These are phyloP conservation scores for Heliocybe sulcata DNA, from an alignment of 1,284 basidiomycete species.

Conservation along the genomic window DNA sequence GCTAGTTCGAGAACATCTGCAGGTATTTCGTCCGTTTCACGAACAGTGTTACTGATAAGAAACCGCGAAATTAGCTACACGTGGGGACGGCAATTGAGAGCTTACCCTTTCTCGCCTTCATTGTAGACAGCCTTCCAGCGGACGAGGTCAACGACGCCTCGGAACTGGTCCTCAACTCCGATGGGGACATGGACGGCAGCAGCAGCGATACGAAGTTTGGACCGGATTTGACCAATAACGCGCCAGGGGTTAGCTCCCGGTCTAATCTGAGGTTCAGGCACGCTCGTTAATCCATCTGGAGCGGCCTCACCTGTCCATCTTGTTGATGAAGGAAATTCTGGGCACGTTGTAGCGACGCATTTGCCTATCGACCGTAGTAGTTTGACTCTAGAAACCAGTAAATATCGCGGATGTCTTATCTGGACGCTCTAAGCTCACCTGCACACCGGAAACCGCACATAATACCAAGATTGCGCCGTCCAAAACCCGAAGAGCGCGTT, in stretches of 20 bases:
- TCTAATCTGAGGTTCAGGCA: conserved; percentile 28
- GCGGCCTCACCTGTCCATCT: conserved; percentile 83
- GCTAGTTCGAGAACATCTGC: conserved; percentile 67
- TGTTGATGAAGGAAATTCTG: conserved; percentile 96
- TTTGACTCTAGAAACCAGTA: conserved; percentile 68
- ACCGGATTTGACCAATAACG: conserved; percentile 88
- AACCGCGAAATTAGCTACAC: not conserved
- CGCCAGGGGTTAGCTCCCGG: conserved; percentile 97
- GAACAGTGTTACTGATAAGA: conserved; percentile 58
- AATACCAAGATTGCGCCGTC: conserved; percentile 97
- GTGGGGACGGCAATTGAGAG: conserved; percentile 7
- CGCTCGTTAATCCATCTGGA: conserved; percentile 5
- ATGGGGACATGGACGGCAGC: conserved; percentile 98
- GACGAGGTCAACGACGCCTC: conserved; percentile 91
- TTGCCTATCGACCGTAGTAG: conserved; percentile 97
- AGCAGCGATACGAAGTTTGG: conserved; percentile 88
- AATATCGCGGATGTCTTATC: not conserved
- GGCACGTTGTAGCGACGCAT: conserved; percentile 97
- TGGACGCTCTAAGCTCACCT: conserved; percentile 37
- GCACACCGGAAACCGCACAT: conserved; percentile 96
- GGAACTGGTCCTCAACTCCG: conserved; percentile 84
- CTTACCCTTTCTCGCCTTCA: conserved; percentile 89
- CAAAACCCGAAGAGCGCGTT: conserved; percentile 91
- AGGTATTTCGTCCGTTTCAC: conserved; percentile 90
- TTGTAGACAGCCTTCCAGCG: conserved; percentile 96